Conservation (phyloP, 306 rosid genomes). For the Trichosanthes cucumerina region DNA sequence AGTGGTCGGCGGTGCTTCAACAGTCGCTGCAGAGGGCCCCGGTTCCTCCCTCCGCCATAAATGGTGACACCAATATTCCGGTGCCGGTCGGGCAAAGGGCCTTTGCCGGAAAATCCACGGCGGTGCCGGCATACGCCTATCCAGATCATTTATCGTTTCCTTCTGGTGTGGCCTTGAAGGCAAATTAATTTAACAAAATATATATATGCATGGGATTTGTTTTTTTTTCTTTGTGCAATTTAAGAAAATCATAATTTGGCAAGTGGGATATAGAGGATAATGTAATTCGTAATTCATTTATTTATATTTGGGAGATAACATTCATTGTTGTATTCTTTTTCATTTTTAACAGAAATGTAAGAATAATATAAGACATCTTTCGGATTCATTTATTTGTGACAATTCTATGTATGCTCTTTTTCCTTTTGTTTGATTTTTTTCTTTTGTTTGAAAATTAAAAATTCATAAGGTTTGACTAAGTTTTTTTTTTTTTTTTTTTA, state of each 20-base stretch:
- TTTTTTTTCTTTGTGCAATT: neutral
- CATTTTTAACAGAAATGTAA: neutral
- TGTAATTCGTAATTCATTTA: neutral
- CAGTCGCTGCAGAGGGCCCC: conserved; percentile 4
- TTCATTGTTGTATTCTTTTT: neutral
- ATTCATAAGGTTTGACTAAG: too few relatives aligned
- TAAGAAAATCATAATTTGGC: neutral
- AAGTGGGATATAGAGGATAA: neutral
- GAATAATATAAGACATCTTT: too few relatives aligned
- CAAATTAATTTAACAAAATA: neutral
- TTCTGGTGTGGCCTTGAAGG: neutral
- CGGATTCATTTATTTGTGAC: neutral
- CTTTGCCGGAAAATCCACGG: neutral
- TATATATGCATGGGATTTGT: neutral
- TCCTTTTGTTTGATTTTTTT: too few relatives aligned
- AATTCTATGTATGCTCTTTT: neutral
- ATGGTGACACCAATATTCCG: neutral
- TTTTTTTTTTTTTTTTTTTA: too few relatives aligned
- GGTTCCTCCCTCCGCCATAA: neutral
- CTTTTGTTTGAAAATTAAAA: too few relatives aligned
- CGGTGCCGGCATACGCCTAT: neutral
- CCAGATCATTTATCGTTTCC: neutral
- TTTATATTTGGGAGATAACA: neutral
- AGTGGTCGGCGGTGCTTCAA: neutral
- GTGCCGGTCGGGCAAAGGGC: neutral